Evolutionary conservation across 2,329 filamentous ascomycete species (phyloP), one percentile per base, ranked within the genome.

Genomic region (Stagonosporopsis cucurbitacearum): DNA sequence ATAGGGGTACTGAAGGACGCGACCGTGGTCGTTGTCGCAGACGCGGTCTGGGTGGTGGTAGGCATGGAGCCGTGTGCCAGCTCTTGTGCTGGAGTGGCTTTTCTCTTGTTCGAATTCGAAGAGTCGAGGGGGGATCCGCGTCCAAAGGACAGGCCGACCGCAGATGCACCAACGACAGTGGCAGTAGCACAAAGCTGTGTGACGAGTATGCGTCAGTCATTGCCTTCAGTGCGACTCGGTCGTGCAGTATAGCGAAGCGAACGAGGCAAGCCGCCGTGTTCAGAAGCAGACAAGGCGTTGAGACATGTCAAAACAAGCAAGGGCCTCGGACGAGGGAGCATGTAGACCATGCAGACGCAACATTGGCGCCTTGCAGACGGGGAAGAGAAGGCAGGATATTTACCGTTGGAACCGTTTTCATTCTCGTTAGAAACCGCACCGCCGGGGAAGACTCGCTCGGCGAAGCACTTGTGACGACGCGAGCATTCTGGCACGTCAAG

Each of bases 171-270:
- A 75, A 86, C 78, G 69, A 75, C 71, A 67, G 84, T 86, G 78
- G 84, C 84, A 72, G 85, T 78, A 68, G 85, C 86, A 83, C 83
- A 86, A 67, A 88, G 81, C 84, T 87, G 72, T 72, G 64, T 68
- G 60, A 71, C 67, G 61, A 65, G 42, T 63, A 63, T 68, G 66
- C 64, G 72, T 76, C 71, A 76, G 74, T 72, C 63, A 73, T 67
- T 59, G 65, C 63, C 58, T 53, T 56, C 60, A 58, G 66, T 70
- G 60, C 58, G 56, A 71, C 68, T 54, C 44, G 28, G 56, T 62
- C 46, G 49, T 39, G 63, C 63, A 59, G 57, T 56, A 63, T 62
- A 50, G 58, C 57, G 54, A 59, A 54, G 64, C 60, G 58, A 64
- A 65, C 66, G 60, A 64, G 62, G 68, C 60, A 62, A 51, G 58